A percentile compares a stretch with the other conserved stretches of the same genome.
phyloP scores from a whole-genome alignment of 2,329 filamentous ascomycete species.

The Phialophora expanda region DNA sequence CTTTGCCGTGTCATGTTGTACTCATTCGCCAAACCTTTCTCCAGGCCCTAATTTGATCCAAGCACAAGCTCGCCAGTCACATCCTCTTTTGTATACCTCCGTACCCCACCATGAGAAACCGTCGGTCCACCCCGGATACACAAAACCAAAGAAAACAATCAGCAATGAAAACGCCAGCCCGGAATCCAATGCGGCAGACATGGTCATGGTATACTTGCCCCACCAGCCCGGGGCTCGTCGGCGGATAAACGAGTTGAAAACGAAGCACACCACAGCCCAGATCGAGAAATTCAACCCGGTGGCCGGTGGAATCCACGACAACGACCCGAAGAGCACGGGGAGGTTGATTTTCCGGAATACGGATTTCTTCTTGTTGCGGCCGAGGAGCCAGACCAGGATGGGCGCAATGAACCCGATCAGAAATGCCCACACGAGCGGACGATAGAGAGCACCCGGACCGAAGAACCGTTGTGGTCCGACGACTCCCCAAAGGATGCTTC shows the following conservation, averaged over 20 bases:
- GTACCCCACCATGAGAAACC: conserved; percentile 87
- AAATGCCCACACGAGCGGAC: conserved; percentile 80
- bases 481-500: conserved; percentile 86
- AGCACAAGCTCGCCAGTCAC: conserved; percentile 81
- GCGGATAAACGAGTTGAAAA: conserved; percentile 80
- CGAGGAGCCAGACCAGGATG: conserved; percentile 74
- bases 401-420: conserved; percentile 76
- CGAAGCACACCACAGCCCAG: conserved; percentile 79
- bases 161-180: conserved; percentile 82
- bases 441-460: conserved; percentile 74
- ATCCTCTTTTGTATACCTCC: conserved; percentile 80
- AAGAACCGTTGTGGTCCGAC: conserved; percentile 85
- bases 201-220: conserved; percentile 89
- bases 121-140: conserved; percentile 78
- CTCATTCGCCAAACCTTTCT: conserved; percentile 57
- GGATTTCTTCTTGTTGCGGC: conserved; percentile 61
- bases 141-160: conserved; percentile 81
- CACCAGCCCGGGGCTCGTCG: conserved; percentile 76
- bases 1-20: not conserved
- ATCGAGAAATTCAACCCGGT: conserved; percentile 85
- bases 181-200: conserved; percentile 81
- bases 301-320: conserved; percentile 86
- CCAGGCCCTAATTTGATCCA: conserved; percentile 69
- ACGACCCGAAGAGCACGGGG: conserved; percentile 79
- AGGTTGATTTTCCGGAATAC: conserved; percentile 78